Evolutionary conservation across 164 flowering plant species (phyloP), one percentile per base, ranked within the genome.

Genomic region (Piper betle): DNA sequence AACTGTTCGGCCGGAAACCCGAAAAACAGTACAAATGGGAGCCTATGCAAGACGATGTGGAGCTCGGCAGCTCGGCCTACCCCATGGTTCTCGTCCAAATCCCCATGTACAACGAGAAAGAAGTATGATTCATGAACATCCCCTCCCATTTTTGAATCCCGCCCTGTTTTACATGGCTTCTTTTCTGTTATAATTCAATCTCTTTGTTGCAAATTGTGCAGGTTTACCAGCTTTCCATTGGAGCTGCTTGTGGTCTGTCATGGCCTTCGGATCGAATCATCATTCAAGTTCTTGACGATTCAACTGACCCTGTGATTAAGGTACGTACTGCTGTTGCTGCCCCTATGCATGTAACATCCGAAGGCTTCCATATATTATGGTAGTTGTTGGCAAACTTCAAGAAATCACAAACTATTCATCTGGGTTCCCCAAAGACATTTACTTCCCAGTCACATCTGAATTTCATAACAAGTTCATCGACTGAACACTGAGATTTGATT

Each of bases 21-120:
- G 90, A 87, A 16, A 78, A 87, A 69, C 82, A 96, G 17, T 93
- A 93, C 79, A 87, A 81, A 6, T 93, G 82, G 80, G 86, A 86
- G 66, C 78, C 88, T 4, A 66, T 93, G 16, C 71, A 68, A 6
- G 97, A 93, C 6, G 97, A 90, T 66, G 62, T 77, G 40, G 98
- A 93, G 67, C 18, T 71, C 50, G 98, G 94, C 3, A 78, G 69
- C 66, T 72, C 82, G 0, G 70, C 74, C 67, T 93, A 81, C 69
- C 98, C 98, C 11, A 76, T 78, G 91, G 94, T 89, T 65, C 85
- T 89, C 11, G 79, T 89, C 50, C 96, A 88, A 78, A 88, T 88
- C 62, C 96, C 96, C 48, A 88, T 88, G 96, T 88, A 71, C 77
- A 88, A 88, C 40, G 96, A 89, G 74, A 75, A 65, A 71, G 89